Base-by-base conservation (phyloP, 2,329 filamentous ascomycete genomes). In the Penicillium sp. region DNA sequence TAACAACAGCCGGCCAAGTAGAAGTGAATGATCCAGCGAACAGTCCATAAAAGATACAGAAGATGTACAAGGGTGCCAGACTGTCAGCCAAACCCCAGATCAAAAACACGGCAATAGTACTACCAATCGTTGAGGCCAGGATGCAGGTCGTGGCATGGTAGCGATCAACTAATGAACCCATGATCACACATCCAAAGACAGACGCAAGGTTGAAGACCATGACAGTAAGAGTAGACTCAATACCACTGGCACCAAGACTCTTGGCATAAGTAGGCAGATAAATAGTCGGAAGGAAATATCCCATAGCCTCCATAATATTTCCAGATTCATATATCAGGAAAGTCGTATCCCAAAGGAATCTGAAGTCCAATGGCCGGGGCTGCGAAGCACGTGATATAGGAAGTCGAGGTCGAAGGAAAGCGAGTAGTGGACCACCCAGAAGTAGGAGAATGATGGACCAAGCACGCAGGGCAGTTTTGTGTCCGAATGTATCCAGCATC, bases 291-390 rank as follows among this genome's bases (percentile, higher is more conserved):
- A 76, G 68, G 62, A 76, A 76, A 42, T 69, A 76, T 0, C 73
- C 75, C 8, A 76, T 60, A 0, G 73, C 71, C 55, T 73, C 63
- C 26, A 75, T 33, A 27, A 71, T 76, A 13, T 78, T 79, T 2
- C 76, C 72, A 1, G 81, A 65, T 14, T 79, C 76, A 73, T 81
- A 82, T n/a, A 82, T 71, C 13, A 80, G 63, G 58, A 79, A 79
- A 46, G 76, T 64, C 59, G 74, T 43, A 5, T 60, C 59, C 37
- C 59, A 66, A 61, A 75, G 71, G 59, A 74, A 81, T 43, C 56
- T 68, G 68, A 66, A 71, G 57, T 65, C 76, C 58, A 78, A 78
- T 3, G 77, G 71, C 22, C 78, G 63, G 13, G 81, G 60, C 1
- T 59, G 56, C 14, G 64, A 56, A n/a, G 49, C 57, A 0, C 59